Percentiles rank a stretch among this genome's conserved stretches.
These are phyloP conservation scores for Hamamelis virginiana DNA, from an alignment of 164 flowering plant species.

Conservation along the genomic window DNA sequence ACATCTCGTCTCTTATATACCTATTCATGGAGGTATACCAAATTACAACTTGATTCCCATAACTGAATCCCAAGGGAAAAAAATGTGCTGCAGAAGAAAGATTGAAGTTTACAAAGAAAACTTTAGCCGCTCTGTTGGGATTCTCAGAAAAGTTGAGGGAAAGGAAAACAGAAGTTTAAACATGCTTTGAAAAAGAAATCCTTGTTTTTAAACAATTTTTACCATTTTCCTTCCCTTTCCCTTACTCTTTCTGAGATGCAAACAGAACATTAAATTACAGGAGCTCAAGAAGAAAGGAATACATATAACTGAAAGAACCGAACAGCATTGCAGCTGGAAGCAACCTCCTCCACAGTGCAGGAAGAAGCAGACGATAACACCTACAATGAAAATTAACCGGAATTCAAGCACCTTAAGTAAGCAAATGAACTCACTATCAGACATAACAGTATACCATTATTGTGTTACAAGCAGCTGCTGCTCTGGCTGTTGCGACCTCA, in stretches of 20 bases:
- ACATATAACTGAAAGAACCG: conserved; percentile 88
- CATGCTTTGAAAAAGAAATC: too few species aligned
- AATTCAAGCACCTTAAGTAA: not conserved
- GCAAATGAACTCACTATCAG: not conserved
- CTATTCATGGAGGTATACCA: conserved; percentile 27
- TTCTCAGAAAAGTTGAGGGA: too few species aligned
- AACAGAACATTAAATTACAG: not conserved
- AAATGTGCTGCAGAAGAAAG: not conserved
- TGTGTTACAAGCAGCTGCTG: conserved; percentile 66
- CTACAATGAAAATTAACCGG: conserved; percentile 27
- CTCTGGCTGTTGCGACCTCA: conserved; percentile 82
- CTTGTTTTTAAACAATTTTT: too few species aligned
- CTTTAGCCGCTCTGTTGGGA: too few species aligned
- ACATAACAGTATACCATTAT: conserved; percentile 61
- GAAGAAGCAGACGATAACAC: conserved; percentile 59
- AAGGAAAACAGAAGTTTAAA: too few species aligned
- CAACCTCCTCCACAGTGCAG: conserved; percentile 81
- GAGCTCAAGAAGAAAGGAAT: conserved; percentile 13
- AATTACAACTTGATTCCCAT: not conserved
- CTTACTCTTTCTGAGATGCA: too few species aligned
- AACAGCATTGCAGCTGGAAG: conserved; percentile 67
- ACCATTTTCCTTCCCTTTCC: too few species aligned
- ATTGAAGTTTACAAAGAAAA: not conserved
- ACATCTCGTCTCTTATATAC: conserved; percentile 67
- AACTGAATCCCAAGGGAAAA: not conserved